Evolutionary conservation across 148 eudicot genomes (phyloP).

Genomic region (Polygonum maritimum): DNA sequence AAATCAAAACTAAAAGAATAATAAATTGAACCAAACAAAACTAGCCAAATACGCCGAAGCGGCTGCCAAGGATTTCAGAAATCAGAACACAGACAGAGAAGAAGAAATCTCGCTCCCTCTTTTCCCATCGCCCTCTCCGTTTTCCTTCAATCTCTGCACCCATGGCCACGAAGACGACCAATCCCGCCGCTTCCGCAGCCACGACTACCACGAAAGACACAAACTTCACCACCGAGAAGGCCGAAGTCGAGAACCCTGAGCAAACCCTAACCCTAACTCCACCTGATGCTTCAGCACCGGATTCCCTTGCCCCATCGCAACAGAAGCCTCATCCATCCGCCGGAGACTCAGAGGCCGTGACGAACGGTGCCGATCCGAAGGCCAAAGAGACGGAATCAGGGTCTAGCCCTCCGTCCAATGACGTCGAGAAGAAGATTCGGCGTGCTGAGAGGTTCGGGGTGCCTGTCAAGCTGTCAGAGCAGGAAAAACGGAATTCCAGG

Average conservation of each 20-base stretch:
- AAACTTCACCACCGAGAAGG: constrained; percentile 1
- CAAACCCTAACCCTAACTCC: constrained; percentile 15
- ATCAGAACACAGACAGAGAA: neutral
- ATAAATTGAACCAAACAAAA: too few relatives aligned
- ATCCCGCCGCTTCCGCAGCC: neutral
- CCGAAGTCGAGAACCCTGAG: constrained; percentile 24
- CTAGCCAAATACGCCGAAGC: too few relatives aligned
- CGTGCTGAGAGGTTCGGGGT: constrained; percentile 86
- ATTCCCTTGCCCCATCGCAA: neutral
- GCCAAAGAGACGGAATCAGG: constrained; percentile 7
- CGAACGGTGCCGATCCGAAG: constrained; percentile 21
- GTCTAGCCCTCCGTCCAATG: constrained; percentile 20
- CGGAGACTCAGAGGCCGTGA: neutral
- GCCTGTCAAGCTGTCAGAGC: constrained; percentile 61
- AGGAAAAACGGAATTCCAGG: constrained; percentile 68
- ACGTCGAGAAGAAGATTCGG: constrained; percentile 57
- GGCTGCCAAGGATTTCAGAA: neutral
- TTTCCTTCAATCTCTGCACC: constrained; percentile 5
- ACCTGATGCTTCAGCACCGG: constrained; percentile 11
- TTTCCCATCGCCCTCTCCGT: neutral
- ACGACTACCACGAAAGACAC: neutral
- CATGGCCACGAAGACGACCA: constrained; percentile 31
- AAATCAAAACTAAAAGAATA: too few relatives aligned
- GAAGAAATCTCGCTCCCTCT: neutral
- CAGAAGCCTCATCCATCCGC: neutral